Percentiles rank a stretch among this genome's conserved stretches.
Conservation (phyloP, 176 grass and related monocot genomes). For the Triticum turgidum region DNA sequence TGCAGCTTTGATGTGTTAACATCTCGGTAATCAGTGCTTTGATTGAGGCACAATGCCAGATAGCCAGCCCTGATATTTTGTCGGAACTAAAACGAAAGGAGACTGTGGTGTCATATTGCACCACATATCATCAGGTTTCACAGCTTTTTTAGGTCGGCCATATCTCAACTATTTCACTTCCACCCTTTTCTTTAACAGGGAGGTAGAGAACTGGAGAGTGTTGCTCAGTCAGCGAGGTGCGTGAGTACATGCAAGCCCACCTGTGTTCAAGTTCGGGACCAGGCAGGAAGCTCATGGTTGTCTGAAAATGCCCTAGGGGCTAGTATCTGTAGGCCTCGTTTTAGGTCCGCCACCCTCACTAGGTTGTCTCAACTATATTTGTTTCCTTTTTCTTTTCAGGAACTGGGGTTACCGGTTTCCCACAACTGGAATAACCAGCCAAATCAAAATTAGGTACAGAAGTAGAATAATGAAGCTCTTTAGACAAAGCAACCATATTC, state of each 20-base stretch:
- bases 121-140: neutral
- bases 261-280: neutral
- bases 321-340: neutral
- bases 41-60: constrained; percentile 15
- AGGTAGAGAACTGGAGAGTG: neutral
- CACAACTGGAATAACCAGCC: constrained; percentile 5
- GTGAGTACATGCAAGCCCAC: neutral
- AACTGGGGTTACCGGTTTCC: constrained; percentile 12
- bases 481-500: neutral
- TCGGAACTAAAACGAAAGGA: constrained; percentile 30
- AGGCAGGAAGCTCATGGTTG: neutral
- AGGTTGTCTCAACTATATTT: neutral
- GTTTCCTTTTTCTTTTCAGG: constrained; percentile 17
- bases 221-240: neutral
- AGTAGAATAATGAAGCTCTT: neutral
- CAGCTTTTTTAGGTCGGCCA: constrained; percentile 6
- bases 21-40: neutral
- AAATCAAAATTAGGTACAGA: too few relatives aligned
- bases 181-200: constrained; percentile 9
- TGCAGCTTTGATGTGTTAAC: neutral
- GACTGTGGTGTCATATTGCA: constrained; percentile 18
- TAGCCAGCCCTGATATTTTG: constrained; percentile 14
- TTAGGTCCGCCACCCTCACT: neutral
- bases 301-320: neutral
- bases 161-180: constrained; percentile 27